A percentile compares a stretch with the other conserved stretches of the same genome.
These are phyloP conservation scores for Dianthus caryophyllus DNA, from an alignment of 148 eudicot species.

Conservation along the genomic window DNA sequence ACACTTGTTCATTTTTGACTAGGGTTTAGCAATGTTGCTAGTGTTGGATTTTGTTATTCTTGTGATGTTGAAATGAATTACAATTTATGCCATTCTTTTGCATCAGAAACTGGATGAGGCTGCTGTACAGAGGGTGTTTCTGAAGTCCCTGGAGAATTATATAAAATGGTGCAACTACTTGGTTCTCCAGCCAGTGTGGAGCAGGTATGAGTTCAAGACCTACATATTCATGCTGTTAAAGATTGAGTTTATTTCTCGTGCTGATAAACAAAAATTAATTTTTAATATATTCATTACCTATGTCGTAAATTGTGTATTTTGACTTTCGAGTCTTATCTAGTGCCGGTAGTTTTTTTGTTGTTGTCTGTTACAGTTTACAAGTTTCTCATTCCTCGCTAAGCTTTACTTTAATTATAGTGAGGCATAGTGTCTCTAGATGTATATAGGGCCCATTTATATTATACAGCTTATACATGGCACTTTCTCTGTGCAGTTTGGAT, in stretches of 20 bases:
- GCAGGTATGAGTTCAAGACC: conserved; percentile 50
- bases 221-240: conserved; percentile 3
- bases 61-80: neutral
- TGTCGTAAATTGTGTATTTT: neutral
- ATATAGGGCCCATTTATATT: neutral
- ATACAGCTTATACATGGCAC: conserved; percentile 9
- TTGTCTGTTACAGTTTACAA: neutral
- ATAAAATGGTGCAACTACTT: conserved; percentile 89
- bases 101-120: conserved; percentile 94
- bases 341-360: too few species aligned
- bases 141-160: conserved; percentile 87
- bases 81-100: conserved; percentile 16
- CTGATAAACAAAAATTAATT: too few species aligned
- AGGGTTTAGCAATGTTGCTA: neutral
- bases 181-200: conserved; percentile 77
- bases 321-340: neutral
- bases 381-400: neutral
- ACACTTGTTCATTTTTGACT: neutral
- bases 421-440: conserved; percentile 1
- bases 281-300: neutral
- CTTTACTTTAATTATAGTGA: neutral
- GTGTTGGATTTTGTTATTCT: neutral
- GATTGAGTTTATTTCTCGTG: neutral
- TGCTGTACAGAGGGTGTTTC: conserved; percentile 72
- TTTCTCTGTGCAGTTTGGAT: conserved; percentile 62